Conservation (phyloP, 352 stramenopile genomes). For the Pythium vanterpoolii region DNA sequence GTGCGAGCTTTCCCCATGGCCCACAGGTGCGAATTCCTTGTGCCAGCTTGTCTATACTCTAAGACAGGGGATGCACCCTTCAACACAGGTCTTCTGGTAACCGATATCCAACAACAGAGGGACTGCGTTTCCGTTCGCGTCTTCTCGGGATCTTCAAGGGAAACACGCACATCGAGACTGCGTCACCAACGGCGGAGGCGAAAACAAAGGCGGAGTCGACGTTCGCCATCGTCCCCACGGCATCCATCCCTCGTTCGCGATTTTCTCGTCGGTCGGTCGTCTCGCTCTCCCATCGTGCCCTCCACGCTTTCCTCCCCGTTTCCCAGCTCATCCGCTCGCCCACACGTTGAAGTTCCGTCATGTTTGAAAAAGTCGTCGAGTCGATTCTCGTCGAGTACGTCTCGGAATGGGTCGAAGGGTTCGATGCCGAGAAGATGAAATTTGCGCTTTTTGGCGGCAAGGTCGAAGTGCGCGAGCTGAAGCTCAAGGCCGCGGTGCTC, state of each 20-base stretch:
- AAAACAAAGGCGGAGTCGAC: too few relatives aligned
- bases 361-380: constrained; percentile 87
- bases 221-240: too few relatives aligned
- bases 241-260: too few relatives aligned
- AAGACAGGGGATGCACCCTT: background rate
- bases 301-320: background rate
- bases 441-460: constrained; percentile 79
- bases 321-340: too few relatives aligned
- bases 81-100: background rate
- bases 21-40: background rate
- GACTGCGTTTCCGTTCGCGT: constrained; percentile 15
- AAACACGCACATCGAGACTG: background rate
- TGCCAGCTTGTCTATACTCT: background rate
- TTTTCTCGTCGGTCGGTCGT: too few relatives aligned
- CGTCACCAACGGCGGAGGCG: background rate
- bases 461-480: constrained; percentile 76
- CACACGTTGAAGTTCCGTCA: too few relatives aligned
- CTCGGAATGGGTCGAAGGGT: constrained; percentile 79
- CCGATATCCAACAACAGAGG: constrained; percentile 3
- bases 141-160: constrained; percentile 23
- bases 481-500: constrained; percentile 61
- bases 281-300: too few relatives aligned
- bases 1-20: constrained; percentile 53
- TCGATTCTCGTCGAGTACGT: constrained; percentile 85
- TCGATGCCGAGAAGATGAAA: constrained; percentile 88